Base-by-base conservation (phyloP, 2,329 filamentous ascomycete species). In the Sporothrix globosa region DNA sequence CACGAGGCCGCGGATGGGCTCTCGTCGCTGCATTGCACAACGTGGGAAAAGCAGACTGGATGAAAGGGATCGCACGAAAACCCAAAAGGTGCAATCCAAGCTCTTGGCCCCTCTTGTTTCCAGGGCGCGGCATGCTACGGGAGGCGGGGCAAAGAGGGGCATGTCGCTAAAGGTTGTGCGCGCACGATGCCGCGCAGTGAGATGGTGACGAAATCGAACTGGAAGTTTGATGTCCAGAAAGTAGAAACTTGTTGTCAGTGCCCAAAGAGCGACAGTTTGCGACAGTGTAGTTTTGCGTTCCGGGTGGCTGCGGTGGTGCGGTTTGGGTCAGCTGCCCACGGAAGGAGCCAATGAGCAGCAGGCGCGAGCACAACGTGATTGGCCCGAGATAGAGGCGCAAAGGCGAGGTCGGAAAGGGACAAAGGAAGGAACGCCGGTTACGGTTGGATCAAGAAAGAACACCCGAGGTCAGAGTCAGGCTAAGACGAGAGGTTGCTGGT, bases 1-100 rank as follows among this genome's bases (percentile, higher is more conserved):
- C 30, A n/a, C 1, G n/a, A 60, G 24, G 21, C 14, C 10, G 53
- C 67, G 68, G 69, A 54, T 53, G 52, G 21, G 73, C 74, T 77
- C 70, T 76, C 74, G 74, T 77, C 73, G 74, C 74, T 70, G 76
- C 74, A 78, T 78, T 71, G 60, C 71, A 77, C 75, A 81, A 81
- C 80, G 80, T 81, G 81, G 80, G 80, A 77, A 75, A 76, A 76
- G 71, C 44, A 73, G 74, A 77, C 72, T 79, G 76, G 77, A 73
- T 76, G 74, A 78, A 41, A 67, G 69, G 66, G 44, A 34, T 41
- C 17, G 21, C 50, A n/a, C 52, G 14, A 21, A 67, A 48, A 48
- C 39, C 21, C 60, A 21, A 13, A 48, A 46, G 34, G 44, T 44
- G 21, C 44, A 17, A 3, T 50, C 44, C 44, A 65, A 34, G 46